Conservation (phyloP, 495 filamentous ascomycete species). For the Hypoxylon lienhwacheense region DNA sequence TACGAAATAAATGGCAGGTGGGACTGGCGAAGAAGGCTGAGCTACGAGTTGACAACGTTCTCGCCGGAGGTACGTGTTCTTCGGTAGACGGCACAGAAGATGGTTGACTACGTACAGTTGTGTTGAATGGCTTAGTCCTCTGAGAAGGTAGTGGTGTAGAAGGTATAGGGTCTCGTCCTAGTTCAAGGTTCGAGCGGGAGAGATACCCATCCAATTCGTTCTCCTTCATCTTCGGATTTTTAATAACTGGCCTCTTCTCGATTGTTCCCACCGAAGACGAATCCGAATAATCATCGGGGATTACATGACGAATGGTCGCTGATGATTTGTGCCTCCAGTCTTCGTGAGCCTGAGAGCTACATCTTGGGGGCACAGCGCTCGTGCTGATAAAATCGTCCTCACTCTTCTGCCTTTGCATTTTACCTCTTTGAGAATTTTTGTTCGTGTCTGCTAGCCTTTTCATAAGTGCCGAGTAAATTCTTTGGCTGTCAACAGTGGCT, state of each 20-base stretch:
- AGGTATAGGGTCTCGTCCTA: not conserved
- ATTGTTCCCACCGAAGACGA: slow-evolving; percentile 6
- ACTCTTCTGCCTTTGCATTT: slow-evolving; percentile 37
- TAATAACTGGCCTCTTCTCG: not conserved
- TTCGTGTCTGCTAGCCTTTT: slow-evolving; percentile 57
- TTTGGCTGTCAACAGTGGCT: slow-evolving; percentile 58
- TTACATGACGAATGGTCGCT: slow-evolving; percentile 43
- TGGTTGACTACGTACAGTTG: not conserved
- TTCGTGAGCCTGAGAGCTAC: slow-evolving; percentile 26
- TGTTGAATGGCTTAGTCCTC: not conserved
- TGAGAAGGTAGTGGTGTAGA: slow-evolving; percentile 4
- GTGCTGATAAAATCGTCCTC: slow-evolving; percentile 29
- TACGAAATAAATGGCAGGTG: slow-evolving; percentile 52
- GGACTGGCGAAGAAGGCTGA: slow-evolving; percentile 50
- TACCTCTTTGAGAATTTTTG: slow-evolving; percentile 35
- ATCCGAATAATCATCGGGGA: slow-evolving; percentile 23
- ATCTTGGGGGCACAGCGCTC: slow-evolving; percentile 41
- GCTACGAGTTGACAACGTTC: slow-evolving; percentile 28
- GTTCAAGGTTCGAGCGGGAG: not conserved
- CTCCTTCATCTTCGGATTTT: not conserved
- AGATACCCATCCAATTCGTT: slow-evolving; percentile 2
- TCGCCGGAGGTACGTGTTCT: slow-evolving; percentile 11
- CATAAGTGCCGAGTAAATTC: slow-evolving; percentile 75
- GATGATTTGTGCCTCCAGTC: slow-evolving; percentile 11
- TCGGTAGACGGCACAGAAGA: not conserved